Conservation (phyloP, 2,329 filamentous ascomycete species). For the Neophaeococcomyces aloes region DNA sequence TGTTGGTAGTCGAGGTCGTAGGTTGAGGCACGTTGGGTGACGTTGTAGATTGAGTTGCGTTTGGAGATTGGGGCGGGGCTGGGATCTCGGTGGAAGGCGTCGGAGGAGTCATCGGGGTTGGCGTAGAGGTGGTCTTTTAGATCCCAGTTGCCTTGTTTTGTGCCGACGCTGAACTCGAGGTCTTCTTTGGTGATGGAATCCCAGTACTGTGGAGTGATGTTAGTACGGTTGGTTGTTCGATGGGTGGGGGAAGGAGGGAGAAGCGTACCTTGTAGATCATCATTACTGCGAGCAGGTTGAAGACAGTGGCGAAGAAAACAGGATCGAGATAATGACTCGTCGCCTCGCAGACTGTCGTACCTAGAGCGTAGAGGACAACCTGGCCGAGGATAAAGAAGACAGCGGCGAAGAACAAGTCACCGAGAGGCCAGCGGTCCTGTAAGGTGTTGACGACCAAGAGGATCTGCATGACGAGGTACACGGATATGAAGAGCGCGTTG, state of each 20-base stretch:
- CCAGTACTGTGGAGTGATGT: slow-evolving; percentile 64
- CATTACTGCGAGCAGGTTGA: slow-evolving; percentile 92
- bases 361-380: slow-evolving; percentile 84
- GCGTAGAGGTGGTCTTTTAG: slow-evolving; percentile 82
- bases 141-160: slow-evolving; percentile 95
- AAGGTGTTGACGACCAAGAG: slow-evolving; percentile 80
- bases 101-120: slow-evolving; percentile 35
- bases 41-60: slow-evolving; percentile 58
- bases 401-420: slow-evolving; percentile 79
- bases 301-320: slow-evolving; percentile 84
- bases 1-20: not conserved
- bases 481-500: slow-evolving; percentile 72
- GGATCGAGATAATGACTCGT: slow-evolving; percentile 90
- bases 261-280: slow-evolving; percentile 89
- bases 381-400: slow-evolving; percentile 89
- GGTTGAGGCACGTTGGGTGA: slow-evolving; percentile 29
- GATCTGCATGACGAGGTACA: slow-evolving; percentile 82
- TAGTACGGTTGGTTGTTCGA: slow-evolving; percentile 20
- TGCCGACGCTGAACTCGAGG: slow-evolving; percentile 93
- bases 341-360: slow-evolving; percentile 68
- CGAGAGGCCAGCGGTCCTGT: slow-evolving; percentile 89
- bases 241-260: not conserved
- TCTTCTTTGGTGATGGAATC: slow-evolving; percentile 98
- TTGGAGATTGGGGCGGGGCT: slow-evolving; percentile 10
- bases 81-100: slow-evolving; percentile 42